Percentiles rank a stretch among this genome's conserved stretches.
These are phyloP conservation scores for Fusarium foetens DNA, from an alignment of 2,329 filamentous ascomycete species.

Conservation along the genomic window DNA sequence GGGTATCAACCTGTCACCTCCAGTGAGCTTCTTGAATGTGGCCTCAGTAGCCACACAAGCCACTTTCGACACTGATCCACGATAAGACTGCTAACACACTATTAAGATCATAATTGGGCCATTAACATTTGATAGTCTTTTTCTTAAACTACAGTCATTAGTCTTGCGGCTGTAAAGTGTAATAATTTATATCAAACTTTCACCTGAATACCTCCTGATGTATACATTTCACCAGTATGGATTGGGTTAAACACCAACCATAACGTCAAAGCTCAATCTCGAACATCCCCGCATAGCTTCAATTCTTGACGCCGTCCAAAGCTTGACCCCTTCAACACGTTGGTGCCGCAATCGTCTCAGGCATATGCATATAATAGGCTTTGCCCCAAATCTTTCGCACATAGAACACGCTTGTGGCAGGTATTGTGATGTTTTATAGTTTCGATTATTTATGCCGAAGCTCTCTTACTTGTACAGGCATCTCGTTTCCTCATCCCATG, in stretches of 20 bases:
- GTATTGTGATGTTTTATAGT: constrained; percentile 20
- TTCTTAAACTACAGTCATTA: neutral
- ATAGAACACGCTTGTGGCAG: neutral
- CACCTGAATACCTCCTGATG: neutral
- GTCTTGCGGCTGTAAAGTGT: neutral
- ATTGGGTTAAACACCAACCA: neutral
- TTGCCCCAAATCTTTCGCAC: neutral
- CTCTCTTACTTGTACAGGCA: constrained; percentile 46
- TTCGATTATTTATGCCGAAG: constrained; percentile 36
- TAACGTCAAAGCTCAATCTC: neutral
- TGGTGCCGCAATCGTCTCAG: neutral
- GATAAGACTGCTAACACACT: neutral
- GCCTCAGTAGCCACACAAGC: neutral
- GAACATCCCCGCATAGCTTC: neutral
- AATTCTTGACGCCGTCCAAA: constrained; percentile 1
- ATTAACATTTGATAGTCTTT: neutral
- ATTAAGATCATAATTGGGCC: neutral
- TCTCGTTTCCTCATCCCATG: constrained; percentile 44
- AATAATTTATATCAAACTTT: neutral
- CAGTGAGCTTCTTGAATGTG: neutral
- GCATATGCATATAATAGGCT: neutral
- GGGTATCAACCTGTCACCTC: neutral
- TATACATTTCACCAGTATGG: neutral
- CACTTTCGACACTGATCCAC: neutral
- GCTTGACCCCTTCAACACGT: neutral